A percentile compares a stretch with the other conserved stretches of the same genome.
phyloP scores from a whole-genome alignment of 306 rosid genomes.

The Glycine latifolia region DNA sequence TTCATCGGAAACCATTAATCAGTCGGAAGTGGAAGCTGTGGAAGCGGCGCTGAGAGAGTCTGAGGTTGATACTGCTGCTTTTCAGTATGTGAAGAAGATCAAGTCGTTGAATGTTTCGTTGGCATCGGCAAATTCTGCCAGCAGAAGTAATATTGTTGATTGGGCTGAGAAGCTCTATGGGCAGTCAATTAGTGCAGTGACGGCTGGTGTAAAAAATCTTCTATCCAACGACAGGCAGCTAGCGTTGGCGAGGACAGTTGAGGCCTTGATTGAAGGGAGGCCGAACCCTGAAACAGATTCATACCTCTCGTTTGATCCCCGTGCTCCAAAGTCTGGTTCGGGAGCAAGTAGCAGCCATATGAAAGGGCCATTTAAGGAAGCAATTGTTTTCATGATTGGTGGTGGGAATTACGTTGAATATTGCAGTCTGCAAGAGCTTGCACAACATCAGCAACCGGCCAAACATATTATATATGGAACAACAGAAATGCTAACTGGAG shows the following conservation, averaged over 20 bases:
- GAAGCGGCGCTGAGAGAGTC: slow-evolving; percentile 67
- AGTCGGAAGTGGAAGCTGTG: slow-evolving; percentile 77
- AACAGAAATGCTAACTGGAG: slow-evolving; percentile 93
- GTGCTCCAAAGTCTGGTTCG: slow-evolving; percentile 79
- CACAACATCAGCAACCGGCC: slow-evolving; percentile 77
- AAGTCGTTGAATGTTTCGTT: slow-evolving; percentile 82
- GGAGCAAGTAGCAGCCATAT: slow-evolving; percentile 77
- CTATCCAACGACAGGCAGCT: slow-evolving; percentile 82
- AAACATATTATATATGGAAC: slow-evolving; percentile 91
- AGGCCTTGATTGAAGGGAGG: slow-evolving; percentile 91
- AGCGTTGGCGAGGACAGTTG: slow-evolving; percentile 92
- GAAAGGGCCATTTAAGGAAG: slow-evolving; percentile 96
- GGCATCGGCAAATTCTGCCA: slow-evolving; percentile 87
- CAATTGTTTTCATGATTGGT: slow-evolving; percentile 94
- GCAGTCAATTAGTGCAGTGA: slow-evolving; percentile 82
- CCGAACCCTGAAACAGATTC: slow-evolving; percentile 93
- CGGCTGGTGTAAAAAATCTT: slow-evolving; percentile 95
- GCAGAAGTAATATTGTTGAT: slow-evolving; percentile 91
- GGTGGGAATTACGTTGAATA: slow-evolving; percentile 96
- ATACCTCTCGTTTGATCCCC: slow-evolving; percentile 86
- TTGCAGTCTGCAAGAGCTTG: slow-evolving; percentile 88
- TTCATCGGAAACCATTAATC: slow-evolving; percentile 84
- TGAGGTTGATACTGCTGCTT: slow-evolving; percentile 89
- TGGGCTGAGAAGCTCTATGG: slow-evolving; percentile 99
- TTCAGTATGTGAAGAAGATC: slow-evolving; percentile 78